Conservation (phyloP, 2,329 filamentous ascomycete genomes). For the Aspergillus pseudotamarii region DNA sequence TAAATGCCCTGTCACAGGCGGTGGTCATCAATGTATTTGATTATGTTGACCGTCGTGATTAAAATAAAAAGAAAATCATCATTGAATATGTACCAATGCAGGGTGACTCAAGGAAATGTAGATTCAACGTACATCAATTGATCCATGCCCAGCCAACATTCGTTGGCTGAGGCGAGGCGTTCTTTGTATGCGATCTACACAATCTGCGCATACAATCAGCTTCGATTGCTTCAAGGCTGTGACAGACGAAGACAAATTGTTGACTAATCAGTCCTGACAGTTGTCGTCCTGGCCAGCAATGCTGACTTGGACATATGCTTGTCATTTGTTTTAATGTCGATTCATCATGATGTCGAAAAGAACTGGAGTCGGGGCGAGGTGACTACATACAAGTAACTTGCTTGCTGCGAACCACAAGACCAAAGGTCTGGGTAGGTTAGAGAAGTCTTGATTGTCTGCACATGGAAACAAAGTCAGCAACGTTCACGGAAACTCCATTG, state of each 20-base stretch:
- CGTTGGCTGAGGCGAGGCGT: neutral
- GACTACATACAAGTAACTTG: constrained; percentile 28
- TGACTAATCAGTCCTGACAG: constrained; percentile 53
- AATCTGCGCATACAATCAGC: constrained; percentile 32
- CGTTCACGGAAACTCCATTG: constrained; percentile 3
- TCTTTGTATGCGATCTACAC: neutral
- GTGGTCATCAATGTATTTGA: constrained; percentile 72
- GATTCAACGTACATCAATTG: constrained; percentile 14
- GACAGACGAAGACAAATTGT: constrained; percentile 22
- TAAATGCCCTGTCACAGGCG: constrained; percentile 71
- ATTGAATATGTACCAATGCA: constrained; percentile 47
- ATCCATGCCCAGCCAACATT: neutral
- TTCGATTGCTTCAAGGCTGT: constrained; percentile 24
- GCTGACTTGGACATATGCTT: constrained; percentile 94
- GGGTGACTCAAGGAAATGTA: constrained; percentile 11
- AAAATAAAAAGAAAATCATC: constrained; percentile 67
- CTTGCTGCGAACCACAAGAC: neutral
- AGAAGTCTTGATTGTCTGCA: constrained; percentile 4
- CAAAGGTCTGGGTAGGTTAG: neutral
- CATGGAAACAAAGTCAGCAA: constrained; percentile 22
- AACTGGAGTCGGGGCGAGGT: constrained; percentile 20
- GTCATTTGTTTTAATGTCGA: constrained; percentile 76
- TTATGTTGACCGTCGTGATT: constrained; percentile 88
- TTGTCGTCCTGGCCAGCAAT: constrained; percentile 54
- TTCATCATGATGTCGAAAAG: constrained; percentile 69